Percentiles rank a stretch among this genome's conserved stretches.
Evolutionary conservation across 169 alveolate genomes (phyloP).

Genomic region (Blepharisma undulans): DNA sequence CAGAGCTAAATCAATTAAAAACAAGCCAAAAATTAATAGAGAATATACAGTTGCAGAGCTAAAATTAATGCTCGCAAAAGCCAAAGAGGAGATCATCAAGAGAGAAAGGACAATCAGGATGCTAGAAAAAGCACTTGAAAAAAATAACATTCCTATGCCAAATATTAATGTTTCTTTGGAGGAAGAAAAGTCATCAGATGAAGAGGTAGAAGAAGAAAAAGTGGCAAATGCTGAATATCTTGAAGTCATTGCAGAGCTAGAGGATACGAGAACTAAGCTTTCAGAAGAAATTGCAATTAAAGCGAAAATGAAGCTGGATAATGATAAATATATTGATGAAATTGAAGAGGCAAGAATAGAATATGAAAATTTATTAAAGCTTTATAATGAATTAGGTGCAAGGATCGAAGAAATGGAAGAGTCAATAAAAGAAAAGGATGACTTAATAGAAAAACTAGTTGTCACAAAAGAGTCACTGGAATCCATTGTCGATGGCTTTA

Average conservation of each 20-base stretch:
- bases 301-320: not conserved
- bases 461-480: constrained; percentile 10
- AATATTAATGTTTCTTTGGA: not conserved
- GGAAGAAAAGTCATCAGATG: not conserved
- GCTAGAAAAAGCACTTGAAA: not conserved
- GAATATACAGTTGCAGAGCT: constrained; percentile 80
- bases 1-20: constrained; percentile 87
- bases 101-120: not conserved
- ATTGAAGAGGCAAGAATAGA: not conserved
- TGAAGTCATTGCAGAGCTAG: constrained; percentile 12
- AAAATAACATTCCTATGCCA: not conserved
- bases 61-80: constrained; percentile 38
- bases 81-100: not conserved
- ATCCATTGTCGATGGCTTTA: not conserved
- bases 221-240: not conserved
- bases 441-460: constrained; percentile 1
- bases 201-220: not conserved
- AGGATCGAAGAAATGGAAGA: not conserved
- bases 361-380: not conserved
- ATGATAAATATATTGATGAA: not conserved
- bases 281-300: not conserved
- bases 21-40: constrained; percentile 86
- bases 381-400: not conserved
- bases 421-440: constrained; percentile 2
- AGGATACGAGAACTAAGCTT: not conserved